These are phyloP conservation scores for Pseudopithomyces chartarum DNA, from an alignment of 2,329 filamentous ascomycete genomes.

Conservation along the genomic window DNA sequence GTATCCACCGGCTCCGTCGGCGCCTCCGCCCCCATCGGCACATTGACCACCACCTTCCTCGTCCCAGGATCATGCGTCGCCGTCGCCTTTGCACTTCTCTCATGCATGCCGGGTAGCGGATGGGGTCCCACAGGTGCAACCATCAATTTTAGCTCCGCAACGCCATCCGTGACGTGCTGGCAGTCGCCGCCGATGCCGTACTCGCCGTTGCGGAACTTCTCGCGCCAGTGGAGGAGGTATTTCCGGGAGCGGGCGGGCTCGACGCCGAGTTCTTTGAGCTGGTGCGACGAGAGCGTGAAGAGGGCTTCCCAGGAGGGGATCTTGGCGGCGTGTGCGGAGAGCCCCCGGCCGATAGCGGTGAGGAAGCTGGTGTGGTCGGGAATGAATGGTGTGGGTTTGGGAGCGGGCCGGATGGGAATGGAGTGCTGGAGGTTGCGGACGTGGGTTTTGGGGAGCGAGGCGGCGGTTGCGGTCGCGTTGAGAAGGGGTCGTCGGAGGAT, in stretches of 20 bases:
- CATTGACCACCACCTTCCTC: slow-evolving; percentile 65
- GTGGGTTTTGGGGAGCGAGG: slow-evolving; percentile 35
- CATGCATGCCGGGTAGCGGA: slow-evolving; percentile 27
- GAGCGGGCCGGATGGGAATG: slow-evolving; percentile 55
- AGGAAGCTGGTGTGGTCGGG: slow-evolving; percentile 87
- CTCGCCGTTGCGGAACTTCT: slow-evolving; percentile 78
- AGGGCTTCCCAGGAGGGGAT: slow-evolving; percentile 89
- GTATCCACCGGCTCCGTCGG: slow-evolving; percentile 50
- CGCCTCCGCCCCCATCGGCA: slow-evolving; percentile 50
- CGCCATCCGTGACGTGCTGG: slow-evolving; percentile 66
- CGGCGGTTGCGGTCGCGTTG: slow-evolving; percentile 26
- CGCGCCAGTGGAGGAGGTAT: slow-evolving; percentile 86
- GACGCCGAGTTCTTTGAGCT: slow-evolving; percentile 81
- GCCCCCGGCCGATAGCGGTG: slow-evolving; percentile 84
- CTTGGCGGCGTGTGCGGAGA: slow-evolving; percentile 81
- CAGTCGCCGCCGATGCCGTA: slow-evolving; percentile 86
- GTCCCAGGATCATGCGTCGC: slow-evolving; percentile 60
- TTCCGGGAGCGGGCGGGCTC: slow-evolving; percentile 81
- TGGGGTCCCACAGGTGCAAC: slow-evolving; percentile 55
- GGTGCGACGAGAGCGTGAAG: slow-evolving; percentile 76
- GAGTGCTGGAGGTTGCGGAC: slow-evolving; percentile 46
- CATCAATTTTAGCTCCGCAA: slow-evolving; percentile 62
- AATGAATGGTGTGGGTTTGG: slow-evolving; percentile 80
- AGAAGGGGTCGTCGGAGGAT: slow-evolving; percentile 43
- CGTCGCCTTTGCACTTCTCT: slow-evolving; percentile 48